Percentiles rank a stretch among this genome's conserved stretches.
Conservation (phyloP, 805 yeast genomes). For the Barnettozyma botsteinii region DNA sequence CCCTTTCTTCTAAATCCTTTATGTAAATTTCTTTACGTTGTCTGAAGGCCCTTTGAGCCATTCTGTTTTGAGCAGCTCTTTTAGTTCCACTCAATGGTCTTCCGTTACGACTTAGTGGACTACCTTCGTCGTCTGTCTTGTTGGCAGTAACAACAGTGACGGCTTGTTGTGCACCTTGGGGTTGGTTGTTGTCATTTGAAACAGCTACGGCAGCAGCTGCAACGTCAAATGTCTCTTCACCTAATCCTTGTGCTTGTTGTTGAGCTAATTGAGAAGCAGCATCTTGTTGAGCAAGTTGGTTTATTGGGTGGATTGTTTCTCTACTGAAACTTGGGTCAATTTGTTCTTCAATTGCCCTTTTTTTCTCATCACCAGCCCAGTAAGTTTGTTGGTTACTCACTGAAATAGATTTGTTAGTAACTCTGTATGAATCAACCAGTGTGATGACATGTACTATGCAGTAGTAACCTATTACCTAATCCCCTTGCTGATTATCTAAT, state of each 20-base stretch:
- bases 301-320: slow-evolving; percentile 16
- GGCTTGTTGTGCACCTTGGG: slow-evolving; percentile 13
- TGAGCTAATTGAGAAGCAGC: slow-evolving; percentile 7
- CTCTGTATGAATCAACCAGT: not conserved
- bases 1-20: slow-evolving; percentile 70
- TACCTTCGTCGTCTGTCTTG: slow-evolving; percentile 5
- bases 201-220: slow-evolving; percentile 34
- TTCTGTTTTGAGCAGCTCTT: slow-evolving; percentile 88
- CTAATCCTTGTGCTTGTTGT: slow-evolving; percentile 12
- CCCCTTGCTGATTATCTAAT: slow-evolving; percentile 13
- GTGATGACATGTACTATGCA: too few relatives aligned
- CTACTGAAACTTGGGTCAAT: slow-evolving; percentile 28
- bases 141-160: not conserved
- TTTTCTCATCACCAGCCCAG: slow-evolving; percentile 18
- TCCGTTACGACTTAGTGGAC: slow-evolving; percentile 20
- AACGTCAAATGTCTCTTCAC: slow-evolving; percentile 25
- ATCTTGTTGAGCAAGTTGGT: slow-evolving; percentile 13
- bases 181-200: slow-evolving; percentile 13
- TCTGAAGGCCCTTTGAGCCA: slow-evolving; percentile 89
- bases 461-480: slow-evolving; percentile 13
- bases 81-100: slow-evolving; percentile 55
- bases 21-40: slow-evolving; percentile 77
- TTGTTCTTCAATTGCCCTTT: slow-evolving; percentile 23
- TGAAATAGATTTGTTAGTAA: slow-evolving; percentile 1
- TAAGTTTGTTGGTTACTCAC: slow-evolving; percentile 12